Evolutionary conservation across 495 filamentous ascomycete genomes (phyloP).

Genomic region (Penicillium argentinense): DNA sequence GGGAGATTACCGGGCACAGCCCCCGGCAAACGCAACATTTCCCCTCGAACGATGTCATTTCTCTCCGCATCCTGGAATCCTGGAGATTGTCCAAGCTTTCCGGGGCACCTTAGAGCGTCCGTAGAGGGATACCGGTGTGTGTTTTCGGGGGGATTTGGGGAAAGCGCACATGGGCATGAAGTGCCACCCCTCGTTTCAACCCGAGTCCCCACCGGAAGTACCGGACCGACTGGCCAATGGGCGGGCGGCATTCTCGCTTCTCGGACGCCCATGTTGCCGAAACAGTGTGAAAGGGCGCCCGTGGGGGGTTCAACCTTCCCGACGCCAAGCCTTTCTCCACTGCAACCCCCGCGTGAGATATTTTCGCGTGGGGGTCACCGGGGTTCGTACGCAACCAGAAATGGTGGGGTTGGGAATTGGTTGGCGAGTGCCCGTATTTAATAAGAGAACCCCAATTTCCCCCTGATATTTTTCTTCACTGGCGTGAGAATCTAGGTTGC

Average conservation of each 20-base stretch:
- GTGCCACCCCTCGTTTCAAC: constrained; percentile 1
- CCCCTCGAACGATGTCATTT: background rate
- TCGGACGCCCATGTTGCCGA: constrained; percentile 8
- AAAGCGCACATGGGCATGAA: background rate
- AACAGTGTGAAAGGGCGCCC: constrained; percentile 2
- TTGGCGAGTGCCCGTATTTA: background rate
- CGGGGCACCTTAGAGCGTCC: background rate
- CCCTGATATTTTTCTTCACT: background rate
- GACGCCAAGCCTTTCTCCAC: constrained; percentile 13
- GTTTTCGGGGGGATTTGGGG: too few relatives aligned
- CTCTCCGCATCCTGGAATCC: constrained; percentile 4
- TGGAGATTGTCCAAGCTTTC: background rate
- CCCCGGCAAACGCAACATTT: too few relatives aligned
- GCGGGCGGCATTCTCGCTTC: too few relatives aligned
- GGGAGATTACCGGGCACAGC: background rate
- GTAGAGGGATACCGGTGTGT: background rate
- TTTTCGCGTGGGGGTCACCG: constrained; percentile 20
- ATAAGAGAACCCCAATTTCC: constrained; percentile 4
- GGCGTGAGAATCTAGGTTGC: constrained; percentile 7
- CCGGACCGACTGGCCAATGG: constrained; percentile 13
- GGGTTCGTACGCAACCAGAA: constrained; percentile 6
- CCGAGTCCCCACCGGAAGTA: constrained; percentile 7
- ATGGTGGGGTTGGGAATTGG: constrained; percentile 4
- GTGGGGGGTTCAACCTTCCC: constrained; percentile 1
- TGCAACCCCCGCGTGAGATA: constrained; percentile 16